Conservation (phyloP, 805 yeast genomes). For the Kazachstania martiniae region DNA sequence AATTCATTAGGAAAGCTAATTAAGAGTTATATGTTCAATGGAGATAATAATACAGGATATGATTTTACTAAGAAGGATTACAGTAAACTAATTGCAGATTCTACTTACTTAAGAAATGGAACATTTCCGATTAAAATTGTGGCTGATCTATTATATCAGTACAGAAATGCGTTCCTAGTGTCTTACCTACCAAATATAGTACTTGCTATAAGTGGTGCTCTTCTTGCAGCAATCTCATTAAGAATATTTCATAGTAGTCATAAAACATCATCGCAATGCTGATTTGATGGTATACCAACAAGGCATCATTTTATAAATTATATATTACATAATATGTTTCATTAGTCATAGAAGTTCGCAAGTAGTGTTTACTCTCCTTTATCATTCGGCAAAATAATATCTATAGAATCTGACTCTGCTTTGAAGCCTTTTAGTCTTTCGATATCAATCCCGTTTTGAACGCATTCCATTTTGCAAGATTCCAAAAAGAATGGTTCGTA, state of each 20-base stretch:
- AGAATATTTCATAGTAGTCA: conserved; percentile 5
- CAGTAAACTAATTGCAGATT: conserved; percentile 16
- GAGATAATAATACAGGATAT: conserved; percentile 4
- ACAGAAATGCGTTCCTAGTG: conserved; percentile 18
- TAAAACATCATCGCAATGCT: no score
- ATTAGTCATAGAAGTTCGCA: no score
- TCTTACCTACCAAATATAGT: conserved; percentile 22
- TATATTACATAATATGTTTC: no score
- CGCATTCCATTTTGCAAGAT: conserved; percentile 14
- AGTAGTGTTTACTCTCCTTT: not conserved
- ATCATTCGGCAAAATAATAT: conserved; percentile 10
- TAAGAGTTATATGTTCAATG: conserved; percentile 22
- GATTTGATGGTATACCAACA: not conserved
- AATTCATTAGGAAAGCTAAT: conserved; percentile 24
- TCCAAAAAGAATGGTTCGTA: conserved; percentile 14
- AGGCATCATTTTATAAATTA: no score
- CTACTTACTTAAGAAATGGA: conserved; percentile 18
- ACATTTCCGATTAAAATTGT: conserved; percentile 14
- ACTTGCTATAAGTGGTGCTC: conserved; percentile 12
- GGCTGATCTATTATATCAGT: conserved; percentile 12
- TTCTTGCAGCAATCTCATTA: conserved; percentile 9
- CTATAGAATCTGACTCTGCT: conserved; percentile 10
- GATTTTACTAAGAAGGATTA: conserved; percentile 16
- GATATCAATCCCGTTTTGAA: conserved; percentile 10
- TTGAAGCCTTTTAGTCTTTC: conserved; percentile 10